Percentiles rank a stretch among this genome's conserved stretches.
Conservation (phyloP, 495 filamentous ascomycete species). For the Rhypophila decipiens region DNA sequence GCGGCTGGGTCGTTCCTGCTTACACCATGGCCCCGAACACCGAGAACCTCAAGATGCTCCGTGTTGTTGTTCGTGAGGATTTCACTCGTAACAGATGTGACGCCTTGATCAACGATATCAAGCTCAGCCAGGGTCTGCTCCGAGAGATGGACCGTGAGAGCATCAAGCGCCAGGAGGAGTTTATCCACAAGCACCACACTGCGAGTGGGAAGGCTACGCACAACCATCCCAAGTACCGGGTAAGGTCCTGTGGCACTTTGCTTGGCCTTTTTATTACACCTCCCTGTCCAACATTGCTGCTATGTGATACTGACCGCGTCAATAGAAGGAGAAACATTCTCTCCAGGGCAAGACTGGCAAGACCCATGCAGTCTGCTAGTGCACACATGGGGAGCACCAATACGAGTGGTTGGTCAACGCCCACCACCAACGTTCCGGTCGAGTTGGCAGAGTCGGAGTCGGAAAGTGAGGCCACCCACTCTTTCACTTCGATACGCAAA, state of each 20-base stretch:
- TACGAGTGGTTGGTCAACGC: no score
- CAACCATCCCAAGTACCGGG: constrained; percentile 57
- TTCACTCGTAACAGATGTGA: constrained; percentile 75
- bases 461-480: no score
- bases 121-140: constrained; percentile 59
- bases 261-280: neutral
- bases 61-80: constrained; percentile 84
- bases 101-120: constrained; percentile 64
- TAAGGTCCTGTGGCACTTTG: constrained; percentile 20
- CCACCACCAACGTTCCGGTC: no score
- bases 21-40: constrained; percentile 92
- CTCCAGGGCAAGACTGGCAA: constrained; percentile 85
- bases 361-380: constrained; percentile 76
- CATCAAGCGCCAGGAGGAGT: constrained; percentile 59
- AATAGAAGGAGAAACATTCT: constrained; percentile 67
- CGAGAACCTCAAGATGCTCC: constrained; percentile 72
- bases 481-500: no score
- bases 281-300: neutral
- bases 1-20: constrained; percentile 86
- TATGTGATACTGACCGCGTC: constrained; percentile 13
- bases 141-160: constrained; percentile 65
- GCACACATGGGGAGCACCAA: no score
- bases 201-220: constrained; percentile 51
- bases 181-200: constrained; percentile 50
- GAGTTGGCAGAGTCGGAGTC: no score